Base-by-base conservation (phyloP, 768 basidiomycete species). In the Panaeolus cyanescens region DNA sequence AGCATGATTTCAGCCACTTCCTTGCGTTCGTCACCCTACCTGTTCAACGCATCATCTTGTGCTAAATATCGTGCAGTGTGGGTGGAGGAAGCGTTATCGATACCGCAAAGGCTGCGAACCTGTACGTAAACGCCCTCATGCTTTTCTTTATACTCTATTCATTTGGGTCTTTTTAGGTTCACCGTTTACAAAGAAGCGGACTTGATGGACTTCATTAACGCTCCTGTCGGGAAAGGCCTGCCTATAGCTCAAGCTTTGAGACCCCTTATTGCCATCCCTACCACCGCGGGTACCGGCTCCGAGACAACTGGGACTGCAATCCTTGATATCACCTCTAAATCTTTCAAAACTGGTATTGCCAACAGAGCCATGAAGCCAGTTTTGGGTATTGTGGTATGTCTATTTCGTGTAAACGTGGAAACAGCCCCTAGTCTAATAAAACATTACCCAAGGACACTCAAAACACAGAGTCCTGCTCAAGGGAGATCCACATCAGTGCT, bases 261-360 rank as follows among this genome's bases (percentile, higher is more conserved):
- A 7, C 96, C 96, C 13, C 80, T 99, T 53, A 96, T 96, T 62
- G 94, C 94, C 42, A 81, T 95, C 75, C 83, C 84, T 20, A 85
- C 84, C 20, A 85, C 84, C 4, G 87, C 87, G 31, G 96, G 96
- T 55, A 96, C 95, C 13, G 95, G 95, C 17, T 93, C 92, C 1
- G 93, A 98, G 74, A 98, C 96, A 2, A 98, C 96, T 0, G 96
- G 96, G 9, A 90, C 96, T 0, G 93, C 96, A 10, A 96, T 98
- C 66, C 83, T 97, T 58, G 93, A 96, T 69, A 93, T 97, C 42
- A 93, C 96, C 0, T 95, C 94, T 0, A 86, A 84, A 67, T 85
- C 89, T 5, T 97, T 98, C 85, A 98, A 98, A 81, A 98, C 96
- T 13, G 96, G 96, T 42, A 99, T 99, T 66, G 91, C 96, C 0